Conservation (phyloP, 495 filamentous ascomycete species). For the Xylaria scruposa region DNA sequence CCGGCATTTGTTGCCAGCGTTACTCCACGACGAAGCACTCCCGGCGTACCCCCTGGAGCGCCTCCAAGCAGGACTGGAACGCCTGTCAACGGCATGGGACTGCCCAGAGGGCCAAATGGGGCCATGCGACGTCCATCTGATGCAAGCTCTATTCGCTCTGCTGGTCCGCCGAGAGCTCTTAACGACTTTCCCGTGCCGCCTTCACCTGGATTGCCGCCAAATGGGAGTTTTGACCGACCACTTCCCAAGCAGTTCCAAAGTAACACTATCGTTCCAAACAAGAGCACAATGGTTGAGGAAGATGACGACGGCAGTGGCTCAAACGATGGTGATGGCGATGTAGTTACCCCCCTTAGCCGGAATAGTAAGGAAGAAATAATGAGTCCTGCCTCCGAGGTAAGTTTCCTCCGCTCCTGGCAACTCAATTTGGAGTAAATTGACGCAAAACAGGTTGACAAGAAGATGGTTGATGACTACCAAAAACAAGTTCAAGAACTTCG, state of each 20-base stretch:
- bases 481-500: conserved; percentile 75
- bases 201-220: conserved; percentile 47
- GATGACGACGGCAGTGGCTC: conserved; percentile 70
- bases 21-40: conserved; percentile 72
- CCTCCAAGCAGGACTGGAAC: conserved; percentile 62
- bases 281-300: conserved; percentile 97
- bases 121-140: conserved; percentile 59
- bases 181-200: conserved; percentile 56
- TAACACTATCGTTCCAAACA: conserved; percentile 95
- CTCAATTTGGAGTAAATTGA: conserved; percentile 16
- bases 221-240: conserved; percentile 59
- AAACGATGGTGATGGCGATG: conserved; percentile 64
- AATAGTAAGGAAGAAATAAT: conserved; percentile 61
- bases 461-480: conserved; percentile 76
- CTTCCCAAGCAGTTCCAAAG: conserved; percentile 91
- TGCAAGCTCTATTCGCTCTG: conserved; percentile 56
- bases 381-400: conserved; percentile 56
- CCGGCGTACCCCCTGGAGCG: conserved; percentile 63
- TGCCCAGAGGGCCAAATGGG: conserved; percentile 50
- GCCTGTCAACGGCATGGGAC: conserved; percentile 60
- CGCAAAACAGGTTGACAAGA: conserved; percentile 65
- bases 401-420: not conserved
- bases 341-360: conserved; percentile 58
- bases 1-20: conserved; percentile 76
- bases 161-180: conserved; percentile 41